Evolutionary conservation across 129 eudicot genomes (phyloP).

Genomic region (Daucus carota): DH1_v3.0 NC_030384.2:28004501-28005000

Average conservation of each 20-base stretch:
- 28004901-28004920: slow-evolving; percentile 22
- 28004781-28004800: no score
- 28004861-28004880: slow-evolving; percentile 18
- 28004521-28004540: slow-evolving; percentile 6
- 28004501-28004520: neutral
- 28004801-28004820: no score
- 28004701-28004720: no score
- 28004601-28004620: neutral
- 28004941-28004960: neutral
- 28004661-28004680: neutral
- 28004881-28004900: slow-evolving; percentile 26
- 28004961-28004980: neutral
- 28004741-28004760: no score
- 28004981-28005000: neutral
- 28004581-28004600: no score
- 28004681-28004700: neutral
- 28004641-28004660: neutral
- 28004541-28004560: neutral
- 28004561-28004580: neutral
- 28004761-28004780: no score
- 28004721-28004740: no score
- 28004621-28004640: no score
- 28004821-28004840: neutral
- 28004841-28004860: slow-evolving; percentile 48
- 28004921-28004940: slow-evolving; percentile 15